Evolutionary conservation across 2,329 filamentous ascomycete genomes (phyloP), one percentile per base, ranked within the genome.

Genomic region (Fusarium penzigii): DNA sequence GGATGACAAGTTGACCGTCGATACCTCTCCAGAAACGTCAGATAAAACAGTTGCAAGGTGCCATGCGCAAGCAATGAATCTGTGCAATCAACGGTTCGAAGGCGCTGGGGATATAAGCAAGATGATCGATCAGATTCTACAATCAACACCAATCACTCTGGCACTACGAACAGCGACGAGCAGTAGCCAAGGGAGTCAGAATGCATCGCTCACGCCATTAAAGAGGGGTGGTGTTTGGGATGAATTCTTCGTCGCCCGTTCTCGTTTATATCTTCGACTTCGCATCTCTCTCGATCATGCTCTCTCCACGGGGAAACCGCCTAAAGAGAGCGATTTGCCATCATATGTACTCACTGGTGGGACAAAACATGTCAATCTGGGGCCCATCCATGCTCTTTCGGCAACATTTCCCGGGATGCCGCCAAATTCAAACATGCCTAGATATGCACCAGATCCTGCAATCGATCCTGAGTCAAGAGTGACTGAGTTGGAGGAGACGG

Each of bases 41-140:
- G 43, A 46, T 11, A 38, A 39, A 6, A 16, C 48, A 4, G 20
- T 46, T 8, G 41, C 48, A 2, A 39, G 34, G 12, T 51, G 44
- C 40, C 48, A 51, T 10, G 48, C 48, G 5, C 48, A 51, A 17
- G 48, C 48, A 7, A 51, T 51, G 48, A 43, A 51, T 17, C 9
- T 51, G 7, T 51, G 43, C 11, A 51, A 43, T 20, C 46, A 51
- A 38, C 11, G 48, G n/a, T 51, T 51, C 11, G 48, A 51, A n/a
- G 48, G 48, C 8, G 48, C 48, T 34, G 48, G 46, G 17, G 48
- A 51, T 16, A 51, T 51, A 14, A 51, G 48, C 29, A 51, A 39
- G 6, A 46, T 51, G 43, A 51, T 51, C 20, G 42, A 43, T 14
- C 48, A 51, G 17, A 51, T 51, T n/a, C 48, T 51, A 6, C 43